Base-by-base conservation (phyloP, 2,329 filamentous ascomycete species). In the Ciborinia camelliae region DNA sequence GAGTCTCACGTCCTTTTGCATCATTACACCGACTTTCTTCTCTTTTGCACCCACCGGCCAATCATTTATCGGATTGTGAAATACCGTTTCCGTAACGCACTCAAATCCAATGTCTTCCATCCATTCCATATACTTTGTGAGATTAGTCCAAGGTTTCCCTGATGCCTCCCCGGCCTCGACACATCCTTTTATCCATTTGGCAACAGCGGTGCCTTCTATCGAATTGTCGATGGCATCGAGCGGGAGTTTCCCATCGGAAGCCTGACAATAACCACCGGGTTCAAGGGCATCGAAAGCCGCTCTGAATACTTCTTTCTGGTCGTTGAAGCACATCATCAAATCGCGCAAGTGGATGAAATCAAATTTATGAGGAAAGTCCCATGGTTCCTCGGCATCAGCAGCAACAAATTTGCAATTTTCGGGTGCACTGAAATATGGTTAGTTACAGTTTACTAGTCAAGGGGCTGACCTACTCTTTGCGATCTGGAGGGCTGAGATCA, bases 51-150 rank as follows among this genome's bases (percentile, higher is more conserved):
- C 75, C 66, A 79, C 81, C 1, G 84, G 76, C 84, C 84, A 86
- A 8, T 76, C 76, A 43, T 82, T 84, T 59, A 81, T 77, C 0
- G 84, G 84, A 58, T 84, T 77, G 71, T 82, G 84, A 72, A 81
- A 84, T 3, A 81, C 69, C 20, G 74, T 75, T 70, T 86, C 78
- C 20, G 79, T 77, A 18, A 86, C 78, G 59, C 86, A 81, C 9
- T 81, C 79, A 67, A 86, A 86, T 0, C 84, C 84, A 2, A 79
- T 81, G 14, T 81, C 78, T 30, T 68, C 67, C 35, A 72, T 50
- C 48, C 62, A 67, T 28, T 43, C 52, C 32, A n/a, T 43, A n/a
- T 72, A 70, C 9, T 70, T 64, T 10, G 51, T 37, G 6, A 55
- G 41, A 52, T 66, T 65, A 30, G 60, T 65, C 66, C 67, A 70